These are phyloP conservation scores for Artemisia argyi DNA, from an alignment of 129 eudicot species.

Conservation along the genomic window DNA sequence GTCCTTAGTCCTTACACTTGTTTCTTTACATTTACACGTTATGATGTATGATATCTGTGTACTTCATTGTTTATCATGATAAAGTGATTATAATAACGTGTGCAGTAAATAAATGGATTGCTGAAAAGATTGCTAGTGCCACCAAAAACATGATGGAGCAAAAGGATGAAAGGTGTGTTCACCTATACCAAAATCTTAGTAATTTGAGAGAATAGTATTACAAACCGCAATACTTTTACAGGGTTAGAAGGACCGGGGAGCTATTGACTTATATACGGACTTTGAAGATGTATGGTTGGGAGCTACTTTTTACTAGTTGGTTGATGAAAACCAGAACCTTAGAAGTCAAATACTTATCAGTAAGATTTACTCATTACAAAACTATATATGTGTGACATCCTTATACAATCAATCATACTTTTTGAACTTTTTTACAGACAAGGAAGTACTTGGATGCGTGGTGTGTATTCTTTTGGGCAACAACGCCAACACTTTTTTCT, in stretches of 20 bases:
- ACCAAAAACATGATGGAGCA: constrained; percentile 93
- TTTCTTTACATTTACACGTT: constrained; percentile 7
- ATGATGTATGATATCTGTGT: constrained; percentile 18
- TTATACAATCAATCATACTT: constrained; percentile 5
- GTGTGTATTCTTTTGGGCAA: constrained; percentile 99
- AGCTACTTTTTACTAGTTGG: constrained; percentile 79
- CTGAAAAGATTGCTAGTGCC: constrained; percentile 77
- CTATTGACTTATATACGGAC: constrained; percentile 76
- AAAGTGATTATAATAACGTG: neutral
- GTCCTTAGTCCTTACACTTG: neutral
- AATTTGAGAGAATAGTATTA: neutral
- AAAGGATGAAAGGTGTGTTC: constrained; percentile 83
- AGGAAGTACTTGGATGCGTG: constrained; percentile 97
- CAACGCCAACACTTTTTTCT: constrained; percentile 94
- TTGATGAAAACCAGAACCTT: constrained; percentile 83
- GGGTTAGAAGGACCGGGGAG: constrained; percentile 88
- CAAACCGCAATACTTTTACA: constrained; percentile 34
- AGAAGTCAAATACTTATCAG: constrained; percentile 76
- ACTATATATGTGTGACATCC: constrained; percentile 1
- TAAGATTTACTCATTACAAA: constrained; percentile 23
- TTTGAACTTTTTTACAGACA: constrained; percentile 44
- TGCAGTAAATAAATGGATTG: constrained; percentile 96
- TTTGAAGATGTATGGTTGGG: constrained; percentile 98
- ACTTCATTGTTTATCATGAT: constrained; percentile 11
- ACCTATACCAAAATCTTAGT: constrained; percentile 12